A percentile compares a stretch with the other conserved stretches of the same genome.
phyloP scores from a whole-genome alignment of 148 eudicot genomes.

The Fagopyrum tataricum region DNA sequence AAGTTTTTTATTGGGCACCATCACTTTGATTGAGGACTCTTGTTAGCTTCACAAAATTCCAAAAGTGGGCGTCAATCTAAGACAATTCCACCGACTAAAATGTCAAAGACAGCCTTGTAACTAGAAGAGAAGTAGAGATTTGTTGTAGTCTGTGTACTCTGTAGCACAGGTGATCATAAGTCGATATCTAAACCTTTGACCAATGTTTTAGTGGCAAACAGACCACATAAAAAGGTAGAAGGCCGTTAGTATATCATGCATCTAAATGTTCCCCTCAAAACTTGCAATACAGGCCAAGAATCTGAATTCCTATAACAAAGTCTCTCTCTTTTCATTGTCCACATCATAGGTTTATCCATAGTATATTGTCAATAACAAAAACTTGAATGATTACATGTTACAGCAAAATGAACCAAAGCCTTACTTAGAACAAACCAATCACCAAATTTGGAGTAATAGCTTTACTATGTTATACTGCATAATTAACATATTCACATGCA shows the following conservation, averaged over 20 bases:
- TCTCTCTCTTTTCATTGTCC: neutral
- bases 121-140: neutral
- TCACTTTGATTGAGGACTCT: neutral
- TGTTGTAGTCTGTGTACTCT: neutral
- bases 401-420: neutral
- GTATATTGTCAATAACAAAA: neutral
- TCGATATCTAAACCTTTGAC: too few relatives aligned
- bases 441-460: neutral
- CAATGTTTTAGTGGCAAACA: too few relatives aligned
- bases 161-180: neutral
- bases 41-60: neutral
- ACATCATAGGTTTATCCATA: neutral
- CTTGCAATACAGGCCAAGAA: neutral
- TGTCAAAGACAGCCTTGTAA: neutral
- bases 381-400: neutral
- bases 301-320: neutral
- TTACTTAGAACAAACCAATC: neutral
- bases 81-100: neutral
- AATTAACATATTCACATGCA: neutral
- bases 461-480: neutral
- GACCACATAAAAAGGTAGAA: neutral
- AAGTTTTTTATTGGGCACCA: neutral
- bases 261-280: neutral
- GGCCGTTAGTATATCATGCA: neutral
- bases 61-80: neutral